Evolutionary conservation across 176 grass and related monocot species (phyloP), one percentile per base, ranked within the genome.

Genomic region (Phoenix roebelenii): DNA sequence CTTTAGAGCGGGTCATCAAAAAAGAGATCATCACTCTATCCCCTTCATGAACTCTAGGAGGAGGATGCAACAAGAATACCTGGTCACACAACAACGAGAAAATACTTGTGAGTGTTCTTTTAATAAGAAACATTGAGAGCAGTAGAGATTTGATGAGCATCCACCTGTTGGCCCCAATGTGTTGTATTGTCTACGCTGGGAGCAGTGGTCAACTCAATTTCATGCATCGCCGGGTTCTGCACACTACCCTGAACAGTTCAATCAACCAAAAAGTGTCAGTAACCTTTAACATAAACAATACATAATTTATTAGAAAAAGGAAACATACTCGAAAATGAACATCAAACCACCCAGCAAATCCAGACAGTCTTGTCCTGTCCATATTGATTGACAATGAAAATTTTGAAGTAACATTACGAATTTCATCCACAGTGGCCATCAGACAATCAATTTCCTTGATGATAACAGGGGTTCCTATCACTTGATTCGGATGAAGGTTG

Each of bases 291-390:
- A 68, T 44, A 44, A 44, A 44, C 7, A 44, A 44, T 44, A 12
- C 7, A 3, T 44, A 44, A 44, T 44, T 44, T 44, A 44, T 44
- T 44, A 14, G 10, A 44, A 44, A 44, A 44, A 50, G 0, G 3
- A 35, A 49, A 71, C 79, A 70, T 89, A 92, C 93, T 63, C 72
- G 80, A 76, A 98, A 98, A 73, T 98, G 88, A 67, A 93, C 88
- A 92, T 98, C 94, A 52, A 98, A 98, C 94, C 94, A 98, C 59
- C 94, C 94, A 78, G 94, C 88, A 20, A 88, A 66, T 68, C 84
- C 88, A 68, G 82, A 84, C 51, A 89, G 23, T 68, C 82, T 85
- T 73, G 82, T 59, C 71, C 65, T 83, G 54, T 89, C 88, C 60
- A 65, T 15, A 62, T 52, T 83, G 58, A 98, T 86, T 44, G 88